Base-by-base conservation (phyloP, 2,329 filamentous ascomycete genomes). In the Colletotrichum sp. region DNA sequence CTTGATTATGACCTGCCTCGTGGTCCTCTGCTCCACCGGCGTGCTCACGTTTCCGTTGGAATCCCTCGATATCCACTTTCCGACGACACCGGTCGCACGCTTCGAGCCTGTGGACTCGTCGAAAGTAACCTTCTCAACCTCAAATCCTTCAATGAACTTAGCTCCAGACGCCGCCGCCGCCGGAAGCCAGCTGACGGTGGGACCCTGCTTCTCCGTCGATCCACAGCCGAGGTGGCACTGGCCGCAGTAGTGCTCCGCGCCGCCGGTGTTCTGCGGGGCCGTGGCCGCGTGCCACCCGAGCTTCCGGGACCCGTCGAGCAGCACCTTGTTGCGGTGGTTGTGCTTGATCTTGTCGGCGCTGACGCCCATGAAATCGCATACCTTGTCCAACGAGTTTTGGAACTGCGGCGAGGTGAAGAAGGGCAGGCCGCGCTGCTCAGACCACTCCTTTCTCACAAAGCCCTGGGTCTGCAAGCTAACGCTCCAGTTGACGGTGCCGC, bases 401-500 rank as follows among this genome's bases (percentile, higher is more conserved):
- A 94, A 98, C 24, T 93, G 92, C 0, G 89, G 83, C 0, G 93
- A 93, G 0, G 91, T 92, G 82, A 98, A 98, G 80, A 98, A 93
- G 0, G 90, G 89, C 28, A 98, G 86, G 0, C 93, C 92, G 18
- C 85, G 80, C 64, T 88, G 84, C 67, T 90, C 87, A 0, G 95
- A 93, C 96, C 96, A 98, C 84, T 98, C 95, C 79, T 92, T 88
- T 5, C 96, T 91, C 2, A 98, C 95, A 78, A 89, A 94, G 30
- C 91, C 92, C 81, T 96, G 95, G 0, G 95, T 94, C 79, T 89
- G 88, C 68, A 93, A 85, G 67, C 87, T 87, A 10, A 91, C 91
- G 80, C 89, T 94, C 96, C 96, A 98, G 84, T 98, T 98, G 80
- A 98, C 85, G 0, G 95, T 95, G 8, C 96, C 96, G 71, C 96